Percentiles rank a stretch among this genome's conserved stretches.
phyloP scores from a whole-genome alignment of 2,329 filamentous ascomycete genomes.

The Cryoendolithus antarcticus region DNA sequence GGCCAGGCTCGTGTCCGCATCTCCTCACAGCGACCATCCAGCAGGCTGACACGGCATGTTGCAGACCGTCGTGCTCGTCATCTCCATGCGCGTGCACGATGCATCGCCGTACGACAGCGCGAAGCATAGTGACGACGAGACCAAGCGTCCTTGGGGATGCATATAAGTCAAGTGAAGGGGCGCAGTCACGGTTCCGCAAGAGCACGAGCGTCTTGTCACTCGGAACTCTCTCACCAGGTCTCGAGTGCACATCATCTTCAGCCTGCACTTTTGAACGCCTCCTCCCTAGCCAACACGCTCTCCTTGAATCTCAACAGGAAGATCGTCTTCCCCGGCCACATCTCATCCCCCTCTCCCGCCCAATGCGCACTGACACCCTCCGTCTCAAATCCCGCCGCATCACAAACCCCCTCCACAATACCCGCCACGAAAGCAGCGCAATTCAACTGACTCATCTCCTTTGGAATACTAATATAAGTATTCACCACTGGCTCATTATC shows the following conservation, averaged over 20 bases:
- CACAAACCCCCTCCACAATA: slow-evolving; percentile 89
- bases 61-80: too few species aligned
- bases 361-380: slow-evolving; percentile 75
- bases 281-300: slow-evolving; percentile 87
- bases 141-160: too few species aligned
- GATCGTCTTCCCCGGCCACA: slow-evolving; percentile 95
- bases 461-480: slow-evolving; percentile 81
- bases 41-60: too few species aligned
- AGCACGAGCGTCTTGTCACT: too few species aligned
- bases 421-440: slow-evolving; percentile 93
- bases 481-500: slow-evolving; percentile 97
- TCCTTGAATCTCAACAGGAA: slow-evolving; percentile 86
- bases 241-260: slow-evolving; percentile 8
- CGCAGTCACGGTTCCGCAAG: too few species aligned
- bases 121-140: too few species aligned
- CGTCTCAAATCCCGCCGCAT: slow-evolving; percentile 80
- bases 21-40: too few species aligned
- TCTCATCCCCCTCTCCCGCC: slow-evolving; percentile 43
- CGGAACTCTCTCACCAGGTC: too few species aligned
- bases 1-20: too few species aligned
- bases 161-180: too few species aligned
- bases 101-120: too few species aligned
- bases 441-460: slow-evolving; percentile 92
- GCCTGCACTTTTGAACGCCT: slow-evolving; percentile 27
- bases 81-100: too few species aligned